Conservation (phyloP, 257 asterid genomes). For the Rauvolfia tetraphylla region DNA sequence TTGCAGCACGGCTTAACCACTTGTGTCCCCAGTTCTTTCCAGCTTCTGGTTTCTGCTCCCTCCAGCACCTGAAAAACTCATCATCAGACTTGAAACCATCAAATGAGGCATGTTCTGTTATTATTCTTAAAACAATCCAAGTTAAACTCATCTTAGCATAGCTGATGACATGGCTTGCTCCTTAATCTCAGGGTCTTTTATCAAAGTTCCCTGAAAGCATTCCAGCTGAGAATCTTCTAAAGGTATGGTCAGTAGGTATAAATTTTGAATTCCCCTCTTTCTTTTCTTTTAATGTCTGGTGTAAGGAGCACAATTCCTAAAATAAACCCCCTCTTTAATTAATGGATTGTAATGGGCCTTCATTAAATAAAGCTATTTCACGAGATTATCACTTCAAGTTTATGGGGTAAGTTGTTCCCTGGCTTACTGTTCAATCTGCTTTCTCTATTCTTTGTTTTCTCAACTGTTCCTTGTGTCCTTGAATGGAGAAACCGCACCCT, state of each 20-base stretch:
- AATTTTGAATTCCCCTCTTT: background rate
- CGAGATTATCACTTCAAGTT: background rate
- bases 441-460: too few species aligned
- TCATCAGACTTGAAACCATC: conserved; percentile 27
- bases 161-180: conserved; percentile 22
- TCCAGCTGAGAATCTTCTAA: conserved; percentile 93
- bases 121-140: background rate
- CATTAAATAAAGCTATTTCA: background rate
- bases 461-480: background rate
- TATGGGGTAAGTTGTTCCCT: background rate
- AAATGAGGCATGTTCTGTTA: conserved; percentile 36
- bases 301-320: background rate
- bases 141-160: conserved; percentile 5
- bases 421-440: background rate
- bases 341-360: background rate
- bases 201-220: conserved; percentile 33
- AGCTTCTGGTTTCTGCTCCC: conserved; percentile 85
- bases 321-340: background rate
- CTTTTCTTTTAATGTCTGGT: background rate
- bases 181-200: conserved; percentile 44
- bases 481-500: background rate
- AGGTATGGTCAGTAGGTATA: conserved; percentile 41
- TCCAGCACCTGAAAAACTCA: conserved; percentile 27
- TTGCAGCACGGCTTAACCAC: conserved; percentile 79
- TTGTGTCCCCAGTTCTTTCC: conserved; percentile 91